Percentiles rank a stretch among this genome's conserved stretches.
phyloP scores from a whole-genome alignment of 2,329 filamentous ascomycete genomes.

The Rhinocladiella similis region DNA sequence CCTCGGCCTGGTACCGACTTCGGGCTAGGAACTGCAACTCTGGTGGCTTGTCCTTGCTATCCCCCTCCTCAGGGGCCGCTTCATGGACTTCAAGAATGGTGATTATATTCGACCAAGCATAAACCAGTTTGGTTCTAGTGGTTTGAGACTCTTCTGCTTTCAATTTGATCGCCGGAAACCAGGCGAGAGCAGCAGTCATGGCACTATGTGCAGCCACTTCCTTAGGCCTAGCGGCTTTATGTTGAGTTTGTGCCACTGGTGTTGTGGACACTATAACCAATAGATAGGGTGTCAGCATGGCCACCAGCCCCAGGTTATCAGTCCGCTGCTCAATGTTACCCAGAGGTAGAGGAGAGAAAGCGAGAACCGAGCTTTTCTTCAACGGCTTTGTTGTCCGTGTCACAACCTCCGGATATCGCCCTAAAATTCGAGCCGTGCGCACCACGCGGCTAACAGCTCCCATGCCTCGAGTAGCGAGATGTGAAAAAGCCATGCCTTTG shows the following conservation, averaged over 20 bases:
- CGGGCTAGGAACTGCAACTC: slow-evolving; percentile 77
- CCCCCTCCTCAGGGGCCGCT: slow-evolving; percentile 53
- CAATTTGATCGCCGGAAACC: slow-evolving; percentile 94
- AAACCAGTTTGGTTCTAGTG: slow-evolving; percentile 80
- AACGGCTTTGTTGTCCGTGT: slow-evolving; percentile 64
- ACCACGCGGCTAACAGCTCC: slow-evolving; percentile 82
- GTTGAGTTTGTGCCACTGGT: slow-evolving; percentile 91
- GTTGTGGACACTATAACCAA: slow-evolving; percentile 97
- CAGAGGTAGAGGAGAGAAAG: slow-evolving; percentile 84
- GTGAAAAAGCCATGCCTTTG: slow-evolving; percentile 95
- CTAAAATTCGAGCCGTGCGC: slow-evolving; percentile 86
- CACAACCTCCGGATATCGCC: slow-evolving; percentile 77
- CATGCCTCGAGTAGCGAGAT: slow-evolving; percentile 87
- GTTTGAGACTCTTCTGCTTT: slow-evolving; percentile 71
- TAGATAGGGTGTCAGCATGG: slow-evolving; percentile 92
- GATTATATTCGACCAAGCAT: slow-evolving; percentile 98
- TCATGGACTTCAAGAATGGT: slow-evolving; percentile 89
- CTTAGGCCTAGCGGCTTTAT: slow-evolving; percentile 88
- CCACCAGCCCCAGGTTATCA: slow-evolving; percentile 85
- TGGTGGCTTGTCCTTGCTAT: slow-evolving; percentile 74
- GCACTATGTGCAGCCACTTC: slow-evolving; percentile 87
- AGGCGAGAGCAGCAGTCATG: slow-evolving; percentile 90
- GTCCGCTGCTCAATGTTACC: slow-evolving; percentile 92
- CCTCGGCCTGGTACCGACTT: slow-evolving; percentile 88
- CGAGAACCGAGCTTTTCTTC: slow-evolving; percentile 92